Evolutionary conservation across 2,329 filamentous ascomycete genomes (phyloP), one percentile per base, ranked within the genome.

Genomic region (Arthroderma uncinatum): DNA sequence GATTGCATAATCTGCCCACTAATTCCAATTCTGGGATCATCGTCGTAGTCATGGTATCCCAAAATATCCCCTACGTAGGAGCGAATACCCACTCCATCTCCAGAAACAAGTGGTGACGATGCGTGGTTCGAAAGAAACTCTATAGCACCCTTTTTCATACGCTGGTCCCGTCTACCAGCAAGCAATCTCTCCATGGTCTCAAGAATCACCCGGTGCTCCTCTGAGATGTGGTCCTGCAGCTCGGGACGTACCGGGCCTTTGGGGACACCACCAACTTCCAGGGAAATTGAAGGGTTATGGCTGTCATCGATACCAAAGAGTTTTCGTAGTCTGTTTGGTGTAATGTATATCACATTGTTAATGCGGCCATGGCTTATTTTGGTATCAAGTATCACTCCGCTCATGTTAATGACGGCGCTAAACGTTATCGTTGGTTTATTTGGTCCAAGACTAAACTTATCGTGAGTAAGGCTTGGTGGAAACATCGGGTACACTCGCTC

Each of bases 351-450:
- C 1, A 84, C 77, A 52, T 83, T 83, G 4, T 73, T 73, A 19
- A 82, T 68, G 8, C 70, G 75, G 1, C 82, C 82, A 33, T 79
- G 74, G 34, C 70, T 70, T 19, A 85, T 73, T 47, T 78, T 76
- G 6, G 72, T 75, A 33, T 83, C 81, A 1, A 82, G 62, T 2
- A 81, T 73, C 3, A 78, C 70, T 8, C 81, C 82, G 19, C 74
- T 62, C 1, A 66, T 61, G 59, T 81, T 74, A 40, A 85, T 65
- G 58, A 76, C 77, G 6, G 79, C 78, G 63, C 81, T 84, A 64
- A 84, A 81, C 0, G 82, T 85, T 33, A 85, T 68, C 12, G 77
- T 78, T 1, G 82, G 81, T n/a, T 80, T 74, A 44, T 78, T 69
- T 5, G 68, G 67, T 2, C 66, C 73, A 52, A 85, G 69, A 65